Conservation (phyloP, 1,284 basidiomycete species). For the Cutaneotrichosporon dermatis region DNA sequence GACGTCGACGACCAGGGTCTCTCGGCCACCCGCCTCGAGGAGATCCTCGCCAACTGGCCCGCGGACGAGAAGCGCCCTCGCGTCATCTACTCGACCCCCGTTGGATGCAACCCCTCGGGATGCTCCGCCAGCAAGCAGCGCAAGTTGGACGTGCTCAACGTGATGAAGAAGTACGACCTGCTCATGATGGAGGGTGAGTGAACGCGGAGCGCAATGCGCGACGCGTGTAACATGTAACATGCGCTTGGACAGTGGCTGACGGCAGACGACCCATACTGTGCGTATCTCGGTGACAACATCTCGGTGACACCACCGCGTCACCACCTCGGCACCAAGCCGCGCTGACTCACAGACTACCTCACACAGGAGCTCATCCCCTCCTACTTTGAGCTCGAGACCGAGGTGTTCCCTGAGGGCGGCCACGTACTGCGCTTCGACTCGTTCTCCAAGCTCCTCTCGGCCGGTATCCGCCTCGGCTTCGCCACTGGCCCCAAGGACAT, state of each 20-base stretch:
- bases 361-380: conserved; percentile 57
- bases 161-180: conserved; percentile 71
- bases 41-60: conserved; percentile 72
- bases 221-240: no score
- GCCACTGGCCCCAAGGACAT: conserved; percentile 71
- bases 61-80: conserved; percentile 67
- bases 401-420: conserved; percentile 54
- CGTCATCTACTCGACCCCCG: conserved; percentile 61
- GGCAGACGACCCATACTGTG: conserved; percentile 69
- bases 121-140: conserved; percentile 68
- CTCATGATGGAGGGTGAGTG: conserved; percentile 74
- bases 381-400: conserved; percentile 71
- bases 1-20: conserved; percentile 75
- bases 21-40: conserved; percentile 59
- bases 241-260: neutral
- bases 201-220: neutral
- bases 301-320: neutral
- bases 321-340: neutral
- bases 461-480: conserved; percentile 65
- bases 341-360: conserved; percentile 53
- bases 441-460: conserved; percentile 80
- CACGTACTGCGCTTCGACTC: conserved; percentile 83
- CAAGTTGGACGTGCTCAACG: conserved; percentile 68
- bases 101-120: conserved; percentile 79
- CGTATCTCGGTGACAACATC: conserved; percentile 1